Percentiles rank a stretch among this genome's conserved stretches.
These are phyloP conservation scores for Mucor mucedo DNA, from an alignment of 371 early-diverging fungal species.

Conservation along the genomic window DNA sequence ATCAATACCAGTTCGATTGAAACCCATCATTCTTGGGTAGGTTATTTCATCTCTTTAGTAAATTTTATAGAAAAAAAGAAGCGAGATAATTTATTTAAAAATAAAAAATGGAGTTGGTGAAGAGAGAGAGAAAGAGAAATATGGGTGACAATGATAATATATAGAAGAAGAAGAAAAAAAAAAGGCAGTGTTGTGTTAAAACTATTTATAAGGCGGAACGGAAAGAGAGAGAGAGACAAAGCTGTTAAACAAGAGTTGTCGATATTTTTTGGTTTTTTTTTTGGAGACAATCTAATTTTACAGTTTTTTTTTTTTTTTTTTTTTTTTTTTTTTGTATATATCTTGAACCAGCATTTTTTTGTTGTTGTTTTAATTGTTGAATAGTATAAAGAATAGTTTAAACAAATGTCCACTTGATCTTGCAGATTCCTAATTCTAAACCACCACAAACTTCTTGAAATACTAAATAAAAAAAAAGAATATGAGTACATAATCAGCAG, in stretches of 20 bases:
- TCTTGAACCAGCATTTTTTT: slow-evolving; percentile 1
- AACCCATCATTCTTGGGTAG: no score
- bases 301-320: not conserved
- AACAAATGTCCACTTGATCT: not conserved
- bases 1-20: no score
- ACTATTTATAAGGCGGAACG: no score
- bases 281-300: not conserved
- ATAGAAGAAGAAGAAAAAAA: not conserved
- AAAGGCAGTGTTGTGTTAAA: not conserved
- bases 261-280: not conserved
- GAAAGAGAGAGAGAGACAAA: not conserved
- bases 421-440: not conserved
- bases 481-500: not conserved
- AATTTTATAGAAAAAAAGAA: no score
- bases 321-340: not conserved
- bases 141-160: not conserved
- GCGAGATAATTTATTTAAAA: no score
- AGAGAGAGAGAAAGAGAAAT: not conserved
- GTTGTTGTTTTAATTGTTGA: not conserved
- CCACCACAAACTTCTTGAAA: not conserved
- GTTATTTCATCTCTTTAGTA: no score
- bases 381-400: not conserved
- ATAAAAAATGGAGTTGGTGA: not conserved
- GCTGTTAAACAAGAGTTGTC: not conserved
- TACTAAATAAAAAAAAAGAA: not conserved